These are phyloP conservation scores for Pleurozium schreberi DNA, from an alignment of 225 moss, liverwort and hornwort genomes.

Conservation along the genomic window DNA sequence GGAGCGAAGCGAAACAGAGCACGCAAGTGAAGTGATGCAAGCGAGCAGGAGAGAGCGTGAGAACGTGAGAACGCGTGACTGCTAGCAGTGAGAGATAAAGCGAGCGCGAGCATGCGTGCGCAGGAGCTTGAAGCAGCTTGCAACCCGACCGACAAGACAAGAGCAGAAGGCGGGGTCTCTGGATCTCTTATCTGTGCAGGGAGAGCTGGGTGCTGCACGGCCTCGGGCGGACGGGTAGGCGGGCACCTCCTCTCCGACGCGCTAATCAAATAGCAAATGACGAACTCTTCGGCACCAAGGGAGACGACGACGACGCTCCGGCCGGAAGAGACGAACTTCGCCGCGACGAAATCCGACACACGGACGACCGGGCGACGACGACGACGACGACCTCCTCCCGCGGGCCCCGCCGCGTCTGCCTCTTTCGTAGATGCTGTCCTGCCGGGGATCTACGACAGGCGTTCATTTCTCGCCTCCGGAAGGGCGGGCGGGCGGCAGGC, in stretches of 20 bases:
- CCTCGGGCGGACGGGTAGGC: not conserved
- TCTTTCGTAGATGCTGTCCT: not conserved
- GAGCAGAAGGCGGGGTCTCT: not conserved
- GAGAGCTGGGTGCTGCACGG: not conserved
- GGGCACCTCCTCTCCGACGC: constrained; percentile 7
- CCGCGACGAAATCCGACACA: not conserved
- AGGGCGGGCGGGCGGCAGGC: not conserved
- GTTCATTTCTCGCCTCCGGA: not conserved
- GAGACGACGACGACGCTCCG: not conserved
- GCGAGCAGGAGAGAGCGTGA: not conserved
- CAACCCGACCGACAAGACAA: not conserved
- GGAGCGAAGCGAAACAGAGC: not conserved
- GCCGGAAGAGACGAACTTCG: not conserved
- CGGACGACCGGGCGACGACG: constrained; percentile 2
- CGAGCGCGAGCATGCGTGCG: not conserved
- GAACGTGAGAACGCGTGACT: not conserved
- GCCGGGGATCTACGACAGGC: not conserved
- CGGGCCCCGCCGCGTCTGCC: not conserved
- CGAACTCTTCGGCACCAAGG: not conserved
- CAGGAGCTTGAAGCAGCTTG: not conserved
- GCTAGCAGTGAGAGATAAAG: not conserved
- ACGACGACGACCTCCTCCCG: not conserved
- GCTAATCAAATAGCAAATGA: not conserved
- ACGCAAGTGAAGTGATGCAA: not conserved
- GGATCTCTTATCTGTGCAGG: constrained; percentile 14